These are phyloP conservation scores for Sporothrix brunneoviolacea DNA, from an alignment of 2,329 filamentous ascomycete species.

Conservation along the genomic window DNA sequence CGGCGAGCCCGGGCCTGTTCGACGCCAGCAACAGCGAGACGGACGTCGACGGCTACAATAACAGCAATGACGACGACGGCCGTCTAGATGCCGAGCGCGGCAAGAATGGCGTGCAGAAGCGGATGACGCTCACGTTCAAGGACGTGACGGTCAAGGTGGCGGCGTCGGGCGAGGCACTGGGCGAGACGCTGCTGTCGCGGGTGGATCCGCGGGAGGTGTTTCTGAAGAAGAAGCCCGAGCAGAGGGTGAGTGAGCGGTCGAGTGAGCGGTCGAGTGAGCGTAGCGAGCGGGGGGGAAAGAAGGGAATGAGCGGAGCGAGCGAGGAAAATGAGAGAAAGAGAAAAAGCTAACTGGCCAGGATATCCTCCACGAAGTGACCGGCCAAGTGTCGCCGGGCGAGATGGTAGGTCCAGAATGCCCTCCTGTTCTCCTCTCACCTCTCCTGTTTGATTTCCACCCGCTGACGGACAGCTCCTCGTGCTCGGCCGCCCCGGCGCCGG, in stretches of 20 bases:
- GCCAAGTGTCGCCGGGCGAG: slow-evolving; percentile 13
- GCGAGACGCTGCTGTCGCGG: slow-evolving; percentile 15
- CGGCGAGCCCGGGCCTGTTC: neutral
- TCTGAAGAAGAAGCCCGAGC: neutral
- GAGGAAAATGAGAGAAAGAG: neutral
- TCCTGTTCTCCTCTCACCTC: neutral
- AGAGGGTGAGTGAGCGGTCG: slow-evolving; percentile 1
- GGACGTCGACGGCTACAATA: slow-evolving; percentile 5
- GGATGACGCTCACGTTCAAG: slow-evolving; percentile 16
- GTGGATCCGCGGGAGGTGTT: slow-evolving; percentile 13
- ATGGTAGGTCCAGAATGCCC: slow-evolving; percentile 7
- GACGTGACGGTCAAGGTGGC: slow-evolving; percentile 14
- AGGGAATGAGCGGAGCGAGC: too few relatives aligned
- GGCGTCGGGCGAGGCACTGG: slow-evolving; percentile 14
- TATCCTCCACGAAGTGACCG: slow-evolving; percentile 10
- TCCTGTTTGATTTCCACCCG: too few relatives aligned
- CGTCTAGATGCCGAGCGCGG: neutral
- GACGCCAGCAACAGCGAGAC: slow-evolving; percentile 8
- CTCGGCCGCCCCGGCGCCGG: slow-evolving; percentile 51
- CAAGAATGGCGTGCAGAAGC: neutral
- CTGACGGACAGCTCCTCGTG: slow-evolving; percentile 32
- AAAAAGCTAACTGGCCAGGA: neutral
- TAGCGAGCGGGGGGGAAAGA: too few relatives aligned
- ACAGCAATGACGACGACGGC: neutral
- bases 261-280: too few relatives aligned